Evolutionary conservation across 305 asterid species (phyloP), one percentile per base, ranked within the genome.

Genomic region (Vinca major): DNA sequence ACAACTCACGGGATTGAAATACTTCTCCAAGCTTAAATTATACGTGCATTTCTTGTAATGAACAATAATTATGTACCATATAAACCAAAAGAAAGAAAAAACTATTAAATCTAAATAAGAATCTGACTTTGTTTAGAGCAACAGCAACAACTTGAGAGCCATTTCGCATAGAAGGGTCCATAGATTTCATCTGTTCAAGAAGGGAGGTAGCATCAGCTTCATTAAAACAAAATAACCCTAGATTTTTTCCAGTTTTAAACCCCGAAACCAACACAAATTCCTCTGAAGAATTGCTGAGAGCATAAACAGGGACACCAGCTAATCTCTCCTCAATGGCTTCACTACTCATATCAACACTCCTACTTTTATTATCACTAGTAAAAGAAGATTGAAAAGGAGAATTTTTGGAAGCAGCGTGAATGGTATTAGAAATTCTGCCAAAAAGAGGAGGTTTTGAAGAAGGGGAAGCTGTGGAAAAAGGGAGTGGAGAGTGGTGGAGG

Each of bases 301-400:
- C 96, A 72, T 85, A 92, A 0, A 92, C 96, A 8, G 97, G 97
- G 48, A 92, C 90, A 21, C 93, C 98, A 3, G 96, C 87, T 40
- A 92, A 84, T 49, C 97, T 78, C 82, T 90, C 90, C 72, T 90
- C 93, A 49, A 92, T 83, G 2, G 74, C 80, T 64, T 85, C 89
- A 3, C 76, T 69, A 16, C 86, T 76, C 86, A 83, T 2, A 21
- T 82, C 68, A 41, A 62, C 36, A 19, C 44, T 61, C 62, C 68
- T 51, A 13, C 64, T 44, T 49, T 72, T 72, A 19, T 45, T 52
- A 61, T 40, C 39, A 11, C 20, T 57, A 62, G 58, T 62, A 19
- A 68, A 63, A 47, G 64, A 41, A 41, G 40, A 26, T 17, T 73
- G 14, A 62, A 51, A 52, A 12, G 67, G 44, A 47, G 39, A 56